Evolutionary conservation across 306 rosid genomes (phyloP).

Genomic region (Morella rubra): DNA sequence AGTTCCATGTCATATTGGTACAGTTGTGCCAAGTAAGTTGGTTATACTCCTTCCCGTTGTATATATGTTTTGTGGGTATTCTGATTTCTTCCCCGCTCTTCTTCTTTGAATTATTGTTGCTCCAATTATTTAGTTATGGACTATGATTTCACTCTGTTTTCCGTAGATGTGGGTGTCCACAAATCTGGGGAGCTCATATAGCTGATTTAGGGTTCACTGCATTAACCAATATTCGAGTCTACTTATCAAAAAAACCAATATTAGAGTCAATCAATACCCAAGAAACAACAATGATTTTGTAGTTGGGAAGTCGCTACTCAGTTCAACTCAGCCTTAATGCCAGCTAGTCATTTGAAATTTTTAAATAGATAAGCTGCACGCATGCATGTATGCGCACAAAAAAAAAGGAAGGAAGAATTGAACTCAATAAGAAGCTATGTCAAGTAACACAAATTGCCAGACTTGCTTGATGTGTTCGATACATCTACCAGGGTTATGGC

Average conservation of each 20-base stretch:
- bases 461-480: no score
- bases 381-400: no score
- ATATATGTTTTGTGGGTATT: slow-evolving; percentile 12
- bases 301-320: no score
- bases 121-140: not conserved
- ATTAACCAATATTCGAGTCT: no score
- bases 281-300: not conserved
- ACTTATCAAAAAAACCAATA: no score
- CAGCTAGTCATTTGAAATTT: no score
- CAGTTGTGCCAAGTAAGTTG: slow-evolving; percentile 68
- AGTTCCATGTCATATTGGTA: slow-evolving; percentile 43
- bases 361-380: no score
- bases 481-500: no score
- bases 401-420: no score
- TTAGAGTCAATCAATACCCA: not conserved
- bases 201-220: not conserved
- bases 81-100: not conserved
- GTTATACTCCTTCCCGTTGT: not conserved
- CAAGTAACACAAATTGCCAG: no score
- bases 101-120: not conserved
- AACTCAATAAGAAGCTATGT: no score
- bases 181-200: not conserved
- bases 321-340: no score
- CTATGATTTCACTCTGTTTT: not conserved
- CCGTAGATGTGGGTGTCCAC: not conserved